These are phyloP conservation scores for Clarkia xantiana DNA, from an alignment of 345 rosid species.

Conservation along the genomic window DNA sequence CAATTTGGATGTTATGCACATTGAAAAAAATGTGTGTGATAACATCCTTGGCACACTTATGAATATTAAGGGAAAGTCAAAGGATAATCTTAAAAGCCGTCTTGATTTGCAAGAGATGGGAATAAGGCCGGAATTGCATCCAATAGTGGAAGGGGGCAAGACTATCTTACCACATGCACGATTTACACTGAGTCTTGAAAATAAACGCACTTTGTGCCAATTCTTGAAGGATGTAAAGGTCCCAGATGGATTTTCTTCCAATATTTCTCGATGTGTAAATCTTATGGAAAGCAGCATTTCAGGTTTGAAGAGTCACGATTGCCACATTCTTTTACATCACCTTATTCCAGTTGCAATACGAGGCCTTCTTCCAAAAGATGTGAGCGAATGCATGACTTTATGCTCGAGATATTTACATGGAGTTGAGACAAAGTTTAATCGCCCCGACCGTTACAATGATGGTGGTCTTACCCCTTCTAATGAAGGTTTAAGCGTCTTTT, in stretches of 20 bases:
- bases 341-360: background rate
- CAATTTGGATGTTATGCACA: conserved; percentile 8
- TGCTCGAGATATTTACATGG: too few species aligned
- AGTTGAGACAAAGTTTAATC: too few species aligned
- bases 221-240: background rate
- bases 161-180: background rate
- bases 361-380: background rate
- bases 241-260: background rate
- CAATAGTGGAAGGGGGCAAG: background rate
- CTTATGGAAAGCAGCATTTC: too few species aligned
- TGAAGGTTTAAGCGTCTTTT: too few species aligned
- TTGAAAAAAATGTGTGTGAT: conserved; percentile 9
- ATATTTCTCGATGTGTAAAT: too few species aligned
- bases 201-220: background rate
- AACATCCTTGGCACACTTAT: conserved; percentile 3
- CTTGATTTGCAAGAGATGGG: background rate
- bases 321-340: background rate
- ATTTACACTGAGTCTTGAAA: background rate
- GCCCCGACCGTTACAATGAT: too few species aligned
- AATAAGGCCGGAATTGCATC: background rate
- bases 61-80: background rate
- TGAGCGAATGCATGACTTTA: too few species aligned
- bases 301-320: too few species aligned
- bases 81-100: background rate
- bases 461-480: too few species aligned